A percentile compares a stretch with the other conserved stretches of the same genome.
These are phyloP conservation scores for Daldinia concentrica DNA, from an alignment of 495 filamentous ascomycete genomes.

Conservation along the genomic window DNA sequence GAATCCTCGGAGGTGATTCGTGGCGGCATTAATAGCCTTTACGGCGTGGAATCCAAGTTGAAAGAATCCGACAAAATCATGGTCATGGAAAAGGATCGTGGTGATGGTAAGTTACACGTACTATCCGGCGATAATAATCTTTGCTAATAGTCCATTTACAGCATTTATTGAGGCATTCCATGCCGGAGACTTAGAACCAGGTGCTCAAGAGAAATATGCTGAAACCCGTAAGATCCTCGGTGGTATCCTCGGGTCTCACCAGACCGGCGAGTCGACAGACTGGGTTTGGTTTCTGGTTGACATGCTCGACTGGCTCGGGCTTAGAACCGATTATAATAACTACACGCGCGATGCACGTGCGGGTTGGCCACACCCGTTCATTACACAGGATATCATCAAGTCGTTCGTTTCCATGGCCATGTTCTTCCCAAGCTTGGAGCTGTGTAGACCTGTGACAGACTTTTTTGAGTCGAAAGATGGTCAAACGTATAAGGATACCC, in stretches of 20 bases:
- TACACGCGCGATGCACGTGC: slow-evolving; percentile 30
- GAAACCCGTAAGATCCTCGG: slow-evolving; percentile 49
- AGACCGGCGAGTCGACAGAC: slow-evolving; percentile 21
- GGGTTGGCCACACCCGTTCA: slow-evolving; percentile 52
- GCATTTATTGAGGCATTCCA: slow-evolving; percentile 58
- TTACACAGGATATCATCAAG: slow-evolving; percentile 53
- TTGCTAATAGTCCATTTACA: slow-evolving; percentile 25
- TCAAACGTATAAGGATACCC: slow-evolving; percentile 46
- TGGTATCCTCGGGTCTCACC: slow-evolving; percentile 44
- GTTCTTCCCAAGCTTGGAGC: slow-evolving; percentile 51
- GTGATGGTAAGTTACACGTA: slow-evolving; percentile 21
- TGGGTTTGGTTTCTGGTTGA: slow-evolving; percentile 50
- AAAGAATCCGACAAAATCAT: slow-evolving; percentile 34
- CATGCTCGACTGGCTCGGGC: slow-evolving; percentile 49
- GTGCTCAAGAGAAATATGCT: slow-evolving; percentile 47
- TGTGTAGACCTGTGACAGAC: slow-evolving; percentile 37
- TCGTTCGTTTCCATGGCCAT: slow-evolving; percentile 53
- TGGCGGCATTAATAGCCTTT: slow-evolving; percentile 46
- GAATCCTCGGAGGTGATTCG: slow-evolving; percentile 41
- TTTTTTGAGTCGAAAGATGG: slow-evolving; percentile 50
- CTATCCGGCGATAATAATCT: neutral
- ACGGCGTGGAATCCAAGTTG: slow-evolving; percentile 44
- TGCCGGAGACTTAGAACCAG: slow-evolving; percentile 54
- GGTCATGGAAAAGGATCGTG: slow-evolving; percentile 41
- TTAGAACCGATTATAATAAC: slow-evolving; percentile 44